Conservation (phyloP, 176 grass and related monocot genomes). For the Rhynchospora breviuscula region DNA sequence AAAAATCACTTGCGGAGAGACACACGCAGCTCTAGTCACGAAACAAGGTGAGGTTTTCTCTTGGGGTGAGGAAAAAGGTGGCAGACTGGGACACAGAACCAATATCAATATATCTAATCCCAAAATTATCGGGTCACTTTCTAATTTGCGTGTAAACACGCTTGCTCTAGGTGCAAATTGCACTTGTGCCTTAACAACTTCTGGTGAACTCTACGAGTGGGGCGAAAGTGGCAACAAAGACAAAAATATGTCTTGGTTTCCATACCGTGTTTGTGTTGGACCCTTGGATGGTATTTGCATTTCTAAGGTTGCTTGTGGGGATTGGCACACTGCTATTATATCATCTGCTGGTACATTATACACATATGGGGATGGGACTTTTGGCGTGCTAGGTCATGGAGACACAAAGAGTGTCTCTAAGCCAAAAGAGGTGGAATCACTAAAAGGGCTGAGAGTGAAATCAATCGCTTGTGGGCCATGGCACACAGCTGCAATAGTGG, state of each 20-base stretch:
- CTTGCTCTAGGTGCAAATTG: slow-evolving; percentile 75
- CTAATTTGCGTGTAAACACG: slow-evolving; percentile 55
- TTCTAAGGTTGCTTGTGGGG: slow-evolving; percentile 69
- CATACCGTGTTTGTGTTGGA: slow-evolving; percentile 44
- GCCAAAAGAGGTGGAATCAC: slow-evolving; percentile 71
- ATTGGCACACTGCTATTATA: slow-evolving; percentile 86
- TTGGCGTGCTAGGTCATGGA: slow-evolving; percentile 92
- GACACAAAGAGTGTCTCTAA: slow-evolving; percentile 49
- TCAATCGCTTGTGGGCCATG: slow-evolving; percentile 85
- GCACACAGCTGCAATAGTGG: slow-evolving; percentile 86
- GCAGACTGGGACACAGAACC: slow-evolving; percentile 65
- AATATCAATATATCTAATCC: slow-evolving; percentile 43
- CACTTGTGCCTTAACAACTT: slow-evolving; percentile 66
- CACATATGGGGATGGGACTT: slow-evolving; percentile 90
- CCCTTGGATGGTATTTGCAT: slow-evolving; percentile 59
- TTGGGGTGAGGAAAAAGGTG: slow-evolving; percentile 71
- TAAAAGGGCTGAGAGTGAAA: slow-evolving; percentile 70
- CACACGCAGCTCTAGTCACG: slow-evolving; percentile 76
- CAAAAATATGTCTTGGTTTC: slow-evolving; percentile 62
- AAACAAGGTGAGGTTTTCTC: slow-evolving; percentile 92
- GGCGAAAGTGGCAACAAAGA: slow-evolving; percentile 43
- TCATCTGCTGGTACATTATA: slow-evolving; percentile 71
- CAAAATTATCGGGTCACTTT: slow-evolving; percentile 53
- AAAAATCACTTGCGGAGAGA: slow-evolving; percentile 69
- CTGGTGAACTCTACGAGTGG: slow-evolving; percentile 82